Percentiles rank a stretch among this genome's conserved stretches.
These are phyloP conservation scores for Gastrolobium bilobum DNA, from an alignment of 306 rosid species.

Conservation along the genomic window DNA sequence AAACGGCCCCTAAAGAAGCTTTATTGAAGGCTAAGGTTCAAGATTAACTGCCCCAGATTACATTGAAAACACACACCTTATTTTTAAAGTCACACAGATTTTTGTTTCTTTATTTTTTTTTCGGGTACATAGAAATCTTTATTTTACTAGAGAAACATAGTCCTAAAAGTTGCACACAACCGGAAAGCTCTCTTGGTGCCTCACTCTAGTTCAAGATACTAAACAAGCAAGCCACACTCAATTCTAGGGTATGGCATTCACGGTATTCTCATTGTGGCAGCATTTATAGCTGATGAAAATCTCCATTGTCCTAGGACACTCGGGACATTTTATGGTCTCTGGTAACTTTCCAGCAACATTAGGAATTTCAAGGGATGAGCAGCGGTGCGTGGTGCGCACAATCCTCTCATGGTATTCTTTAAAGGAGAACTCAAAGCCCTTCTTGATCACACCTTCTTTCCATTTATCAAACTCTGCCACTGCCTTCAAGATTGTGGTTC, in stretches of 20 bases:
- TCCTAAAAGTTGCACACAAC: too few species aligned
- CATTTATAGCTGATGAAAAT: constrained; percentile 55
- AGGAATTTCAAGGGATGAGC: constrained; percentile 52
- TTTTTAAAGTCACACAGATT: too few species aligned
- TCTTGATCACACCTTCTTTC: constrained; percentile 56
- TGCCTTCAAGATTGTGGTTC: constrained; percentile 55
- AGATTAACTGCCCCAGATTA: too few species aligned
- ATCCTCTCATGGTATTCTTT: constrained; percentile 42
- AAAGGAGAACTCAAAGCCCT: constrained; percentile 43
- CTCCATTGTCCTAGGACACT: constrained; percentile 54
- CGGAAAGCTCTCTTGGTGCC: neutral
- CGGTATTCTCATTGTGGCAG: constrained; percentile 44
- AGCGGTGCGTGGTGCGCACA: constrained; percentile 38
- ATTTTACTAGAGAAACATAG: too few species aligned
- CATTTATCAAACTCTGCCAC: constrained; percentile 74
- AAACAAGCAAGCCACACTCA: too few species aligned
- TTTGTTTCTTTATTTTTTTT: too few species aligned
- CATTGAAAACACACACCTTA: too few species aligned
- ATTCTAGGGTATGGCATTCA: neutral
- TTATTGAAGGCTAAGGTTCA: too few species aligned
- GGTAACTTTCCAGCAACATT: constrained; percentile 49
- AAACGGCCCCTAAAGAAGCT: too few species aligned
- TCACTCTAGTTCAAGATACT: neutral
- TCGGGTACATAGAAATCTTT: too few species aligned
- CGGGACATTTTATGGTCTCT: constrained; percentile 51